phyloP scores from a whole-genome alignment of 805 yeast species.

The Isabelozyma heimii region DNA sequence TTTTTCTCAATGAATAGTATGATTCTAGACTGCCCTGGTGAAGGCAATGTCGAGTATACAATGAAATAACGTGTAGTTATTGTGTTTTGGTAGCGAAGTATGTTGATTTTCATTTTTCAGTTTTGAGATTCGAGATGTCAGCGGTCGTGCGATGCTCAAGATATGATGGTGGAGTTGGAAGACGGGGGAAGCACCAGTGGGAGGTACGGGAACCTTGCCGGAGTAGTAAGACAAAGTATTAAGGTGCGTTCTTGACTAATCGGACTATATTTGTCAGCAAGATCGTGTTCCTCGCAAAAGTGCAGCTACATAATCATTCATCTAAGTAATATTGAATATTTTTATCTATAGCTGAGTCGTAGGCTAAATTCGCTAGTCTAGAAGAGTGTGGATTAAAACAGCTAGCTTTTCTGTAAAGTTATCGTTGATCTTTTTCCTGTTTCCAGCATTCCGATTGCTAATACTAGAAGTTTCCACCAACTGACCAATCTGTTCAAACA shows the following conservation, averaged over 20 bases:
- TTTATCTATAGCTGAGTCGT: too few species aligned
- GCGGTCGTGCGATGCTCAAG: not conserved
- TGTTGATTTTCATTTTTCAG: not conserved
- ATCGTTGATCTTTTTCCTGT: not conserved
- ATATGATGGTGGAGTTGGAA: not conserved
- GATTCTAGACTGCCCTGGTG: not conserved
- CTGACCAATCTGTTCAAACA: constrained; percentile 24
- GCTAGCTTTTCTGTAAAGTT: not conserved
- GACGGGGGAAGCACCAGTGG: too few species aligned
- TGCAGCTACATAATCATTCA: too few species aligned
- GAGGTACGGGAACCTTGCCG: too few species aligned
- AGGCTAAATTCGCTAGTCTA: not conserved
- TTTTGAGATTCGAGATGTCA: not conserved
- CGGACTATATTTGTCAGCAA: too few species aligned
- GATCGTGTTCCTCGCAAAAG: too few species aligned
- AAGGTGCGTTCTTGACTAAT: too few species aligned
- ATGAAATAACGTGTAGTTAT: not conserved
- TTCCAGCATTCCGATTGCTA: not conserved
- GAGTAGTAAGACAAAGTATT: too few species aligned
- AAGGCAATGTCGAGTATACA: too few species aligned
- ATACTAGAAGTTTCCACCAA: constrained; percentile 5
- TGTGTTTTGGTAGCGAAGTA: not conserved
- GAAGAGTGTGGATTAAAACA: not conserved
- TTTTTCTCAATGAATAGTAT: too few species aligned
- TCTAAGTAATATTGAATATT: too few species aligned